Base-by-base conservation (phyloP, 2,329 filamentous ascomycete species). In the Phyllosticta ampelicida region DNA sequence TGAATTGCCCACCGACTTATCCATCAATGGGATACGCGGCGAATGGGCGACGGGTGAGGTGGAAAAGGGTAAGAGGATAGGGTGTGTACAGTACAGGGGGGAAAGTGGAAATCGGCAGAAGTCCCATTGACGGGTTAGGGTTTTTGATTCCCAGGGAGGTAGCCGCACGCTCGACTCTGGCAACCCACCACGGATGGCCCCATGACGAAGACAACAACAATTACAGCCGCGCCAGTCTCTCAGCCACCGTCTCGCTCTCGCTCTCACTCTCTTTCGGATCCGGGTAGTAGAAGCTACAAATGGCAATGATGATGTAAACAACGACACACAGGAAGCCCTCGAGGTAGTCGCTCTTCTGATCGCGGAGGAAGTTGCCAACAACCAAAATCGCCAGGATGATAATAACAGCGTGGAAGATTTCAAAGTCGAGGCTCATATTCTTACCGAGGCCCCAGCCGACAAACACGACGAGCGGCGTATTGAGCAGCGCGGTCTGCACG, bases 321-420 rank as follows among this genome's bases (percentile, higher is more conserved):
- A 87, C 80, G 18, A 96, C 82, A 63, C 89, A 89, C 18, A 96
- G 79, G 21, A 84, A 81, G 1, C 91, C 91, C 71, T 96, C 91
- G 4, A 96, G 80, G 67, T 95, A 96, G 68, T 96, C 95, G 61
- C 85, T 89, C 77, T 94, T 92, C 63, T 89, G 85, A 68, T 96
- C 91, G 54, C 90, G 80, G 57, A 96, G 74, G 73, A 96, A 95
- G 61, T 90, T 89, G 1, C 90, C 90, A 1, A 95, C 88, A 0
- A 90, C 89, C 49, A 96, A 77, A 65, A 96, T 92, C 26, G 89
- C 83, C 21, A 96, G 78, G 59, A 96, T 83, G 9, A 96, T 77
- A 62, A 95, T 80, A 59, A 87, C 81, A 19, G 95, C 80, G 74
- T 95, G 89, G 76, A 96, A 96, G 13, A 90, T 78, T 65, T 94